These are phyloP conservation scores for Colletotrichum trifolii DNA, from an alignment of 2,329 filamentous ascomycete genomes.

Conservation along the genomic window DNA sequence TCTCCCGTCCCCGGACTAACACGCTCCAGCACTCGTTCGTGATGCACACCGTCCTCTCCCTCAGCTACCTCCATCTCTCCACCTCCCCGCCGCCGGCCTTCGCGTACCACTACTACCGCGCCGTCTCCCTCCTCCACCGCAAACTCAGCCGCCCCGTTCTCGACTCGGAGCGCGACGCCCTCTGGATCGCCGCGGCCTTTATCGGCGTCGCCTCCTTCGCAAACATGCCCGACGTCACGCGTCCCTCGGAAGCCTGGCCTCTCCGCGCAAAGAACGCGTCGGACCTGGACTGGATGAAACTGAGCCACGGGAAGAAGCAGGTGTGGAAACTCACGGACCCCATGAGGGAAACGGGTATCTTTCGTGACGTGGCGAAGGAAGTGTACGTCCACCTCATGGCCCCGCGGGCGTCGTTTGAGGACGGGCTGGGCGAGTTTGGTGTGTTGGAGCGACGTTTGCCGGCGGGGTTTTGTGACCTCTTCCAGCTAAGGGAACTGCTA, in stretches of 20 bases:
- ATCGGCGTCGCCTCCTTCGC: conserved; percentile 59
- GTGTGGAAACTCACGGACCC: conserved; percentile 65
- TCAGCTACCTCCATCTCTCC: conserved; percentile 60
- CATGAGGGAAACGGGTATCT: conserved; percentile 57
- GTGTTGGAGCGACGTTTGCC: conserved; percentile 42
- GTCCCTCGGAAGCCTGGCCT: conserved; percentile 65
- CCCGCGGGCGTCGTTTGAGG: background rate
- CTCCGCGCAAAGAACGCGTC: conserved; percentile 53
- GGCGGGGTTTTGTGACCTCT: conserved; percentile 44
- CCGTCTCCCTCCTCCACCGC: conserved; percentile 58
- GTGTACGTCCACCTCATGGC: conserved; percentile 31
- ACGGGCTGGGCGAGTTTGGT: conserved; percentile 39
- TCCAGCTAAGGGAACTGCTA: conserved; percentile 39
- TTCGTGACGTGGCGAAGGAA: conserved; percentile 45
- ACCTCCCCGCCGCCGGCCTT: conserved; percentile 46
- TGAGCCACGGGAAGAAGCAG: conserved; percentile 65
- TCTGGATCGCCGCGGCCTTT: conserved; percentile 60
- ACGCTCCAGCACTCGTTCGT: conserved; percentile 59
- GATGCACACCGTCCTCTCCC: conserved; percentile 63
- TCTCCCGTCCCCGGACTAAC: conserved; percentile 33
- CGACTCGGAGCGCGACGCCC: conserved; percentile 54
- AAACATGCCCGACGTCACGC: conserved; percentile 50
- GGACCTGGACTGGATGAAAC: conserved; percentile 69
- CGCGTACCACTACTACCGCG: conserved; percentile 59
- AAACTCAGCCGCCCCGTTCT: conserved; percentile 50